These are phyloP conservation scores for Apophysomyces ossiformis DNA, from an alignment of 371 early-diverging fungal genomes.

Conservation along the genomic window DNA sequence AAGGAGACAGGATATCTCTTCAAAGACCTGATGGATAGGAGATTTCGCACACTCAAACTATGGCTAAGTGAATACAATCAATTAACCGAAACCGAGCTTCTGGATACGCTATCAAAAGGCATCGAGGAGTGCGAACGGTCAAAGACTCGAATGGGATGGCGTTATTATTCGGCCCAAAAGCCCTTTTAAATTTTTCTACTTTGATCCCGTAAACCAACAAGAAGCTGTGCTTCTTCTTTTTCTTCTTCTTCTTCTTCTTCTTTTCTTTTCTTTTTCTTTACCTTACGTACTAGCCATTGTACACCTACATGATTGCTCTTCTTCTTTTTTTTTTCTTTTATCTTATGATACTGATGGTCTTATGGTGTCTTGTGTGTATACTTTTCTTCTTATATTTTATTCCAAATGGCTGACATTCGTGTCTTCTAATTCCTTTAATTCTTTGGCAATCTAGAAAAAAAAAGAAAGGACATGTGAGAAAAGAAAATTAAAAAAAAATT, in stretches of 20 bases:
- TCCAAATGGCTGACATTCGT: slow-evolving; percentile 5
- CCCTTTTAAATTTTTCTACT: background rate
- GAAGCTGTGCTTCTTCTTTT: slow-evolving; percentile 17
- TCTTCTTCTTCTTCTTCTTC: slow-evolving; percentile 5
- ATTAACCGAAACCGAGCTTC: slow-evolving; percentile 6
- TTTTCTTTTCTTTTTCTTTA: slow-evolving; percentile 11
- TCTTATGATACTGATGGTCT: too few relatives aligned
- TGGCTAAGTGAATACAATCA: slow-evolving; percentile 17
- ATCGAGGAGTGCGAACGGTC: slow-evolving; percentile 27
- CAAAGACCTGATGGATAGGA: slow-evolving; percentile 24
- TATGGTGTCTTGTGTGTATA: background rate
- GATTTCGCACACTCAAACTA: slow-evolving; percentile 16
- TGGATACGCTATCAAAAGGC: slow-evolving; percentile 10
- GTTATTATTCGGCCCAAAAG: slow-evolving; percentile 23
- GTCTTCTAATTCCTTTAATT: slow-evolving; percentile 15
- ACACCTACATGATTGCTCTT: slow-evolving; percentile 5
- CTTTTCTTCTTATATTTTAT: slow-evolving; percentile 8
- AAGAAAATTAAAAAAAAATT: slow-evolving; percentile 1
- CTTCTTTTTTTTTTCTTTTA: background rate
- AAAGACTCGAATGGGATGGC: slow-evolving; percentile 27
- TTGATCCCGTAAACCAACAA: slow-evolving; percentile 1
- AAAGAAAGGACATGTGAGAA: background rate
- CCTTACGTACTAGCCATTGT: background rate
- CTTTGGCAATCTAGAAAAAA: background rate
- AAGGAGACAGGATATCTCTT: slow-evolving; percentile 28